Percentiles rank a stretch among this genome's conserved stretches.
phyloP scores from a whole-genome alignment of 495 filamentous ascomycete genomes.

The Daldinia concentrica region DNA sequence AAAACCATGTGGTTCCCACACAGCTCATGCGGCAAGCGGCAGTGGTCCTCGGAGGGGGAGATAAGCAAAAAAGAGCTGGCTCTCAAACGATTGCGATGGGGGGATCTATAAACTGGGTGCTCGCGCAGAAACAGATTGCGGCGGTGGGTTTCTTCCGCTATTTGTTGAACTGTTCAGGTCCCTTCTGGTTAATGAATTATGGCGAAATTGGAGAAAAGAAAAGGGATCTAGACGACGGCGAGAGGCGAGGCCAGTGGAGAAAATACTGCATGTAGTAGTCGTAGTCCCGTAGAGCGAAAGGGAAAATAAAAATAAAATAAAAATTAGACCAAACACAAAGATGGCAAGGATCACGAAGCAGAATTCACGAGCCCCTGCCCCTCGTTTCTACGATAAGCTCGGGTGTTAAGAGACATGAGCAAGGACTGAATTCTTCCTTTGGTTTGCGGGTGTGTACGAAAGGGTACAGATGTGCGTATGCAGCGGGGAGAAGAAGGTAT shows the following conservation, averaged over 20 bases:
- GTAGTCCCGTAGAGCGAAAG: conserved; percentile 15
- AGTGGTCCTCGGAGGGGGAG: conserved; percentile 32
- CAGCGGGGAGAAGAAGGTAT: conserved; percentile 9
- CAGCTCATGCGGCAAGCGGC: conserved; percentile 35
- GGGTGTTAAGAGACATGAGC: conserved; percentile 27
- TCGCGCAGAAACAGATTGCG: conserved; percentile 19
- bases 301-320: conserved; percentile 16
- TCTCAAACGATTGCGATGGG: conserved; percentile 35
- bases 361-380: conserved; percentile 37
- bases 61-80: conserved; percentile 19
- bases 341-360: conserved; percentile 39
- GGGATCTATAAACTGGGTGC: conserved; percentile 4
- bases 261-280: conserved; percentile 29
- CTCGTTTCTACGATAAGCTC: conserved; percentile 39
- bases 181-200: conserved; percentile 27
- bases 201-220: conserved; percentile 31
- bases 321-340: conserved; percentile 33
- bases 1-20: conserved; percentile 35
- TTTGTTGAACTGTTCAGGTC: conserved; percentile 20
- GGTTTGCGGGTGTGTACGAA: conserved; percentile 34
- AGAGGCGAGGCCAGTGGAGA: conserved; percentile 34
- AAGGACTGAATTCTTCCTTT: conserved; percentile 21
- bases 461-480: conserved; percentile 20
- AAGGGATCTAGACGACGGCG: conserved; percentile 32
- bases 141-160: conserved; percentile 16